phyloP scores from a whole-genome alignment of 192 early-diverging fungal species.

The Backusella tuberculispora region DNA sequence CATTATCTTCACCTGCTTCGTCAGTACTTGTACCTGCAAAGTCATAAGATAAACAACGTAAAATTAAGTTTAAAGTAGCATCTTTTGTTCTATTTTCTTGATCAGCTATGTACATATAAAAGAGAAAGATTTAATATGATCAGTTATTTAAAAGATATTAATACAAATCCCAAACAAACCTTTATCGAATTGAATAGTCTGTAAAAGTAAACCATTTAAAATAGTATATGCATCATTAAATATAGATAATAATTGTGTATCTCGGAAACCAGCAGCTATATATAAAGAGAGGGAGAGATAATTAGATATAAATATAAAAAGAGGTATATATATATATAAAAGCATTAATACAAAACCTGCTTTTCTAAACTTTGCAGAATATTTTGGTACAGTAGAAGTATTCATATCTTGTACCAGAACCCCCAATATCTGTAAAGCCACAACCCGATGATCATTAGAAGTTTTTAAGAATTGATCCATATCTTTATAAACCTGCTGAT shows the following conservation, averaged over 20 bases:
- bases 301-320: neutral
- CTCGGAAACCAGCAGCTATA: constrained; percentile 49
- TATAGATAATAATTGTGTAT: constrained; percentile 43
- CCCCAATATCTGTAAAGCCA: constrained; percentile 70
- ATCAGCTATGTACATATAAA: constrained; percentile 17
- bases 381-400: constrained; percentile 54
- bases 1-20: constrained; percentile 77
- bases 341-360: constrained; percentile 57
- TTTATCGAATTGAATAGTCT: constrained; percentile 42
- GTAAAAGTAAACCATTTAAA: constrained; percentile 43
- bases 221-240: constrained; percentile 39
- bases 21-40: constrained; percentile 79
- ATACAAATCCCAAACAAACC: constrained; percentile 20
- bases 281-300: constrained; percentile 9
- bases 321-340: too few relatives aligned
- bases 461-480: constrained; percentile 60
- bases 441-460: constrained; percentile 54
- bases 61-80: constrained; percentile 60
- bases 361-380: constrained; percentile 70
- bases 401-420: constrained; percentile 79
- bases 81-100: constrained; percentile 46
- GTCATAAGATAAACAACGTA: constrained; percentile 76
- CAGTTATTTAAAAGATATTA: neutral
- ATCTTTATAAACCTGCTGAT: constrained; percentile 57
- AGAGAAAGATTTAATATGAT: neutral